Evolutionary conservation across 2,329 filamentous ascomycete species (phyloP).

Genomic region (Cladorrhinum sp.): DNA sequence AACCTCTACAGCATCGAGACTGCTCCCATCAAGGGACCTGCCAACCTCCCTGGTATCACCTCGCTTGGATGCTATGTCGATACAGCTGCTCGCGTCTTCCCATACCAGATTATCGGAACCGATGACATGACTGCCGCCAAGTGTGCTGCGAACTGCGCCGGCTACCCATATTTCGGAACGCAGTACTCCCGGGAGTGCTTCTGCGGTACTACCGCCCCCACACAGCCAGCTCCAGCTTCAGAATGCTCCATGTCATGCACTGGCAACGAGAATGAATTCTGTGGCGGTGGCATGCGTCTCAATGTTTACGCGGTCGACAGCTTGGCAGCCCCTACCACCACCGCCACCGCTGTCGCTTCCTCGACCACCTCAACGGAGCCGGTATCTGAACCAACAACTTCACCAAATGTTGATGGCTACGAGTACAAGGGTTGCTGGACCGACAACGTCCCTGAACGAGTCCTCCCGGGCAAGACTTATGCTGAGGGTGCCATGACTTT

Average conservation of each 20-base stretch:
- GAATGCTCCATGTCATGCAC: conserved; percentile 37
- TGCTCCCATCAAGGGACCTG: conserved; percentile 18
- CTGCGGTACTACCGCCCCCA: conserved; percentile 32
- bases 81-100: conserved; percentile 10
- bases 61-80: conserved; percentile 20
- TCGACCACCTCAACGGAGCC: not conserved
- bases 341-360: not conserved
- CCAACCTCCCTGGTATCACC: not conserved
- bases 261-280: conserved; percentile 34
- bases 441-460: conserved; percentile 3
- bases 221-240: conserved; percentile 29
- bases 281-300: conserved; percentile 32
- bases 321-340: conserved; percentile 9
- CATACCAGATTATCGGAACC: conserved; percentile 13
- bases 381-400: not conserved
- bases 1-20: conserved; percentile 24
- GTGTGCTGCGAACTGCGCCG: conserved; percentile 16
- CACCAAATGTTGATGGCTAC: not conserved
- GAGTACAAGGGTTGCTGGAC: conserved; percentile 6
- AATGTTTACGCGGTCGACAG: conserved; percentile 24
- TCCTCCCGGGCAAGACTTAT: not conserved
- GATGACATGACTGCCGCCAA: conserved; percentile 39
- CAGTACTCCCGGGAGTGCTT: conserved; percentile 19
- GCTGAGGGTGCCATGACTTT: not conserved
- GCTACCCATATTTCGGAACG: conserved; percentile 18